Percentiles rank a stretch among this genome's conserved stretches.
phyloP scores from a whole-genome alignment of 2,329 filamentous ascomycete species.

The Aspergillus cejpii region DNA sequence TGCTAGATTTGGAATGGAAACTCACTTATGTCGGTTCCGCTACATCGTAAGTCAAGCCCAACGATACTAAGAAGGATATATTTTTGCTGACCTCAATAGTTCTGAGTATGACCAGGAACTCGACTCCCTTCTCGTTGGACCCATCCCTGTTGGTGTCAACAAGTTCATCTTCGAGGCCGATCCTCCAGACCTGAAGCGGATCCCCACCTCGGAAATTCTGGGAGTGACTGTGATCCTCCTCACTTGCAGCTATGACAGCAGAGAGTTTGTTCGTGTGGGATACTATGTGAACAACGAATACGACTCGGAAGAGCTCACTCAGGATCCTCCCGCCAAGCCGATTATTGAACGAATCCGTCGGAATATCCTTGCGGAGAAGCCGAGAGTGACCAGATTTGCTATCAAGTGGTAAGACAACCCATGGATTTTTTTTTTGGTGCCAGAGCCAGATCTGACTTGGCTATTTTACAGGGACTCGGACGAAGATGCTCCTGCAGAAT shows the following conservation, averaged over 20 bases:
- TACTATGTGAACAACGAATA: conserved; percentile 99
- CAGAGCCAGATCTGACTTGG: background rate
- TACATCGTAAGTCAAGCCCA: conserved; percentile 65
- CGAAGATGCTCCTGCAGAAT: conserved; percentile 89
- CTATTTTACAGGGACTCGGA: conserved; percentile 74
- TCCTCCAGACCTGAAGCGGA: conserved; percentile 79
- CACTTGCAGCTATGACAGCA: conserved; percentile 90
- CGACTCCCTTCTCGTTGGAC: conserved; percentile 90
- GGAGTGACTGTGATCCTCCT: conserved; percentile 95
- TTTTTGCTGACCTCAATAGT: conserved; percentile 43
- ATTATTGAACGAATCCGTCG: conserved; percentile 85
- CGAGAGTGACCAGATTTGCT: conserved; percentile 90
- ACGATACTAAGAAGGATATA: background rate
- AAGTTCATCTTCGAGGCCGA: conserved; percentile 98
- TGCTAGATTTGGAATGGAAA: conserved; percentile 93
- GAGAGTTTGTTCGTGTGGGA: conserved; percentile 94
- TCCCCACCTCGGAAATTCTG: conserved; percentile 89
- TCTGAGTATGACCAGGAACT: conserved; percentile 98
- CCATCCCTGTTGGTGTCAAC: conserved; percentile 96
- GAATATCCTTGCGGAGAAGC: conserved; percentile 94
- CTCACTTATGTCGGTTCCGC: conserved; percentile 97
- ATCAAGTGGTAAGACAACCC: conserved; percentile 76
- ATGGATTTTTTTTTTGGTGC: background rate
- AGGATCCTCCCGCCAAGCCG: conserved; percentile 85
- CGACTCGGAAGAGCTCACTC: conserved; percentile 78